Conservation (phyloP, 805 yeast species). For the Pichia cabralensis region DNA sequence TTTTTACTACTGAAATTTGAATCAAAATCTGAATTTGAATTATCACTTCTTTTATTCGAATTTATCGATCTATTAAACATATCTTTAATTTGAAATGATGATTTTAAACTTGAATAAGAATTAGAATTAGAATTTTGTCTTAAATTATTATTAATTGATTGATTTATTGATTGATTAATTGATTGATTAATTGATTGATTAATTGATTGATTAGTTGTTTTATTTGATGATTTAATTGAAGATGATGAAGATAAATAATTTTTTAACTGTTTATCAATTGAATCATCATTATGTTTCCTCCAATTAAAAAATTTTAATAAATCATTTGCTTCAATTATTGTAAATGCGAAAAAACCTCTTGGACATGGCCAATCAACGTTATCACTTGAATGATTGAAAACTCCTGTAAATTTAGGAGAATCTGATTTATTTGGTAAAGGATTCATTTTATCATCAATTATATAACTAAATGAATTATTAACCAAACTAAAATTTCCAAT, state of each 20-base stretch:
- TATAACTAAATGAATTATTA: constrained; percentile 13
- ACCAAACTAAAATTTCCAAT: constrained; percentile 21
- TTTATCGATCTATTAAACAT: no score
- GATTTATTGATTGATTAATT: no score
- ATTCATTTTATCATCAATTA: constrained; percentile 13
- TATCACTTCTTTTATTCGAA: no score
- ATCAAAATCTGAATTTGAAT: no score
- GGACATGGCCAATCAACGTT: constrained; percentile 23
- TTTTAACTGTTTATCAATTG: background rate
- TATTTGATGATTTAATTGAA: no score
- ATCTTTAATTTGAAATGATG: no score
- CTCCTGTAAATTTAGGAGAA: constrained; percentile 15
- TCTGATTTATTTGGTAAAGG: constrained; percentile 5
- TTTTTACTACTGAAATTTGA: background rate
- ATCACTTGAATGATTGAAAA: constrained; percentile 15
- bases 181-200: no score
- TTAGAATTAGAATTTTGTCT: no score
- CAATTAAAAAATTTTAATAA: constrained; percentile 5
- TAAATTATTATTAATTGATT: no score
- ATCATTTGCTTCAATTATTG: constrained; percentile 14
- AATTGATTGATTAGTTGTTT: no score
- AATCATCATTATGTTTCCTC: background rate
- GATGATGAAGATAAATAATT: no score
- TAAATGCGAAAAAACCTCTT: constrained; percentile 20
- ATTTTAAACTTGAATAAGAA: no score